Percentiles rank a stretch among this genome's conserved stretches.
Evolutionary conservation across 768 basidiomycete species (phyloP).

Genomic region (Neoboletus brunneissimus): DNA sequence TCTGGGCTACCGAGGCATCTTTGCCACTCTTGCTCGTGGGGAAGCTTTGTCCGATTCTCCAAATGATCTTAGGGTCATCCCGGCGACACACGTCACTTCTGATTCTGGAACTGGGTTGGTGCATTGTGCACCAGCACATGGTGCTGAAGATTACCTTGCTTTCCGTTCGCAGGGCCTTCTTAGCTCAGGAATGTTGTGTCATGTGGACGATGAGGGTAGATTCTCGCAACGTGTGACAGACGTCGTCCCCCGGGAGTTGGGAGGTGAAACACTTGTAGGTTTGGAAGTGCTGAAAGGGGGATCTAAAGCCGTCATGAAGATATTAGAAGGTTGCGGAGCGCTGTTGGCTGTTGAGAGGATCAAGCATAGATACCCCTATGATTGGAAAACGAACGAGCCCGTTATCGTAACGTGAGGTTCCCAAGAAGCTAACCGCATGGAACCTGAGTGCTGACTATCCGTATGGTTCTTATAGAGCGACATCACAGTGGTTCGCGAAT

Average conservation of each 20-base stretch:
- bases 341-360: slow-evolving; percentile 68
- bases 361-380: slow-evolving; percentile 91
- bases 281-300: slow-evolving; percentile 75
- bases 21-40: slow-evolving; percentile 35
- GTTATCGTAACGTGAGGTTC: slow-evolving; percentile 79
- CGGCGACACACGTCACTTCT: slow-evolving; percentile 74
- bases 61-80: slow-evolving; percentile 46
- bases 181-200: slow-evolving; percentile 60
- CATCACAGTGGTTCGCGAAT: slow-evolving; percentile 97
- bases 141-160: slow-evolving; percentile 83
- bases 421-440: not conserved
- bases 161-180: slow-evolving; percentile 60
- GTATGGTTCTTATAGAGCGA: slow-evolving; percentile 52
- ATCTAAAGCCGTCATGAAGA: slow-evolving; percentile 57
- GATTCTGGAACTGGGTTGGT: slow-evolving; percentile 94
- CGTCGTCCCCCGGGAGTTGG: slow-evolving; percentile 38
- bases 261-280: slow-evolving; percentile 57
- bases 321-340: slow-evolving; percentile 50
- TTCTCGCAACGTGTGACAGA: slow-evolving; percentile 60
- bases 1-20: slow-evolving; percentile 59
- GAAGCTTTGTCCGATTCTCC: not conserved
- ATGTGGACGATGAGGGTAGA: slow-evolving; percentile 74
- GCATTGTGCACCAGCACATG: slow-evolving; percentile 94
- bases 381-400: slow-evolving; percentile 93
- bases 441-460: not conserved